Evolutionary conservation across 352 stramenopile species (phyloP), one percentile per base, ranked within the genome.

Genomic region (Elongisporangium anandrum): DNA sequence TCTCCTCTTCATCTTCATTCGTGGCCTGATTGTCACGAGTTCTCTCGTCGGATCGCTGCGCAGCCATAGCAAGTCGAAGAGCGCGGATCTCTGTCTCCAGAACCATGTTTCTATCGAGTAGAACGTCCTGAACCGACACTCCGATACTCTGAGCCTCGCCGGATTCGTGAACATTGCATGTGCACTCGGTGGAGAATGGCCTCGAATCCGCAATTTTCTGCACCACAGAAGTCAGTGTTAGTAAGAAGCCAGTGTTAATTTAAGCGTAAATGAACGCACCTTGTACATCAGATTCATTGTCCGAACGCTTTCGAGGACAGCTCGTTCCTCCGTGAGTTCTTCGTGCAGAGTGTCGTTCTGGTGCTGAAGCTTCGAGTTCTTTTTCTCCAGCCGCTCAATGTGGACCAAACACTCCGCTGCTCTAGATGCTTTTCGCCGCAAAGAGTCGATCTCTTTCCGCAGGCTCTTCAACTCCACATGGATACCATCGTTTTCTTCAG

Each of bases 201-300:
- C 72, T 66, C 13, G 79, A 80, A 54, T 88, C 79, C 10, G 74
- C 77, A 22, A 87, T 86, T 78, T 85, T 78, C 70, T 75, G 23
- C 41, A 17, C 7, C 22, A 57, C 6, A 34, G 9, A 21, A 45
- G 17, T 59, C 12, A 48, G 22, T 23, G 29, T 47, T 12, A 62
- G 24, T n/a, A n/a, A n/a, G n/a, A n/a, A n/a, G n/a, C 19, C 19
- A 26, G 26, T 38, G 26, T 38, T 38, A 13, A 9, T 38, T 38
- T 7, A 45, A 17, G 4, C 10, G 34, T 9, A 9, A 38, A 17
- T 45, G 34, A 45, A 26, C 41, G 22, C 63, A 76, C 68, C 65
- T 87, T 89, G 60, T 89, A 89, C 64, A 84, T 81, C 1, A 83
- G 53, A 48, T 83, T 85, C 69, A 87, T 86, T 2, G 77, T 77